Evolutionary conservation across 202 grass and related monocot genomes (phyloP).

Genomic region (Setaria italica): DNA sequence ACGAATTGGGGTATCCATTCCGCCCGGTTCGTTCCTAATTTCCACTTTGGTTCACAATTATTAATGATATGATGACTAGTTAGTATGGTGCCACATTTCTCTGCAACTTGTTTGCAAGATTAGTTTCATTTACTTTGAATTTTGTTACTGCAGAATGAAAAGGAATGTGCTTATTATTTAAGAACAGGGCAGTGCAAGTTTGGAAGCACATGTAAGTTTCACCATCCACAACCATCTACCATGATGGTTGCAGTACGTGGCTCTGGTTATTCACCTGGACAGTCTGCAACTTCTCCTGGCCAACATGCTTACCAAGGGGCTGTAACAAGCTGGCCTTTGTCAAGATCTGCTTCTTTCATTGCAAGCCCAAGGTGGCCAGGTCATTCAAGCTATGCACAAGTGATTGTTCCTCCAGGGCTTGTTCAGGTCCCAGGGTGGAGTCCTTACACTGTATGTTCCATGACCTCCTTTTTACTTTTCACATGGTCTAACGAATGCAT

Average conservation of each 20-base stretch:
- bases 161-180: slow-evolving; percentile 91
- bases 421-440: slow-evolving; percentile 84
- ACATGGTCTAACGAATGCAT: slow-evolving; percentile 6
- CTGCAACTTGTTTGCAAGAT: slow-evolving; percentile 35
- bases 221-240: slow-evolving; percentile 91
- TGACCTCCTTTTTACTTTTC: slow-evolving; percentile 18
- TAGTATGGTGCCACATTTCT: slow-evolving; percentile 32
- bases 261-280: slow-evolving; percentile 69
- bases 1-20: slow-evolving; percentile 79
- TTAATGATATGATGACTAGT: slow-evolving; percentile 31
- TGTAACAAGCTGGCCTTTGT: slow-evolving; percentile 73
- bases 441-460: slow-evolving; percentile 80
- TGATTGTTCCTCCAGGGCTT: slow-evolving; percentile 88
- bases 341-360: slow-evolving; percentile 81
- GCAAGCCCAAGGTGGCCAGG: slow-evolving; percentile 90
- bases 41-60: background rate
- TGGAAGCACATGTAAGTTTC: slow-evolving; percentile 86
- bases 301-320: slow-evolving; percentile 65
- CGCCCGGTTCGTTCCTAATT: slow-evolving; percentile 70
- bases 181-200: slow-evolving; percentile 95
- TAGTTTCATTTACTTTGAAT: slow-evolving; percentile 46
- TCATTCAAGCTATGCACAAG: slow-evolving; percentile 87
- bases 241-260: slow-evolving; percentile 68
- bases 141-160: slow-evolving; percentile 83
- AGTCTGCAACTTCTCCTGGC: slow-evolving; percentile 62